phyloP scores from a whole-genome alignment of 2,329 filamentous ascomycete genomes.

The Aspergillus sp. region DNA sequence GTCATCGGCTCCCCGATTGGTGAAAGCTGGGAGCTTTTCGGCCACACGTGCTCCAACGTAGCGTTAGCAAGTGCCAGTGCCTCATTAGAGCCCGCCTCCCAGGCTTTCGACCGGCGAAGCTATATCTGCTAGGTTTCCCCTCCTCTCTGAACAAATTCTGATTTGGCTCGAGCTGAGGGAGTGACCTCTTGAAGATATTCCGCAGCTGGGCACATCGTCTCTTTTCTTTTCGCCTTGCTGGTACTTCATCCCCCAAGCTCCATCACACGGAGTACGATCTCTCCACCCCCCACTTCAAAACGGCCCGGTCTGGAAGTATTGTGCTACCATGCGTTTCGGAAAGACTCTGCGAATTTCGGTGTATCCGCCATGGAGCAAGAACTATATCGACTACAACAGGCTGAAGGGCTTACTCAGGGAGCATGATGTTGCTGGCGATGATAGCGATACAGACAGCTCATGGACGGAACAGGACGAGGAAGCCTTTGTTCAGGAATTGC shows the following conservation, averaged over 20 bases:
- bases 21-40: not conserved
- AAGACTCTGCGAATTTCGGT: constrained; percentile 77
- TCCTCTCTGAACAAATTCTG: not conserved
- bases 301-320: not conserved
- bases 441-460: constrained; percentile 53
- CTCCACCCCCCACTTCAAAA: not conserved
- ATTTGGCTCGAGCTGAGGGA: not conserved
- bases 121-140: constrained; percentile 1
- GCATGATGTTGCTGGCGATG: constrained; percentile 54
- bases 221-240: not conserved
- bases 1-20: constrained; percentile 1
- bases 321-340: constrained; percentile 78
- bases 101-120: not conserved
- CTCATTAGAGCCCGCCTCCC: not conserved
- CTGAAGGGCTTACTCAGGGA: constrained; percentile 88
- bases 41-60: constrained; percentile 7
- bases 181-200: not conserved
- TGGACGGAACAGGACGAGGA: constrained; percentile 97
- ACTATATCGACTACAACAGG: constrained; percentile 95
- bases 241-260: not conserved
- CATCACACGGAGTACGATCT: not conserved
- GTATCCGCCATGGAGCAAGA: constrained; percentile 84
- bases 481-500: constrained; percentile 88
- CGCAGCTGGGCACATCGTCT: not conserved
- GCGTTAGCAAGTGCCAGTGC: constrained; percentile 3